Conservation (phyloP, 441 rosid species). For the Cnidoscolus chayamansa region DNA sequence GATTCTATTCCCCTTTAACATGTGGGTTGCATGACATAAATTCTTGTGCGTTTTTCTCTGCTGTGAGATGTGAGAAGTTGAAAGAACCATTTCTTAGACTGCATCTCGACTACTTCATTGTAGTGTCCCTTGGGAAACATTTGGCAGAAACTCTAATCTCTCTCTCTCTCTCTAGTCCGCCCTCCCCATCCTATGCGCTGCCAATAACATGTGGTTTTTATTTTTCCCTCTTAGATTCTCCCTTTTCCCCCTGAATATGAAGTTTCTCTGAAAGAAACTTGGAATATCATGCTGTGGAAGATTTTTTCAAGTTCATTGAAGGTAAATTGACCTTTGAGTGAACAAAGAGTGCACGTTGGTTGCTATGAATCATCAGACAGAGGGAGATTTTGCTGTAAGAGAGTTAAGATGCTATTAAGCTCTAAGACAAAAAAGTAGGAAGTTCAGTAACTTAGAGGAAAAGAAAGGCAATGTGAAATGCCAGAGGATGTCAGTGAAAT, state of each 20-base stretch:
- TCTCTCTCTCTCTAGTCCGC: neutral
- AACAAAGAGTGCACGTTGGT: neutral
- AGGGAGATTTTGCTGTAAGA: constrained; percentile 10
- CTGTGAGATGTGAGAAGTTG: neutral
- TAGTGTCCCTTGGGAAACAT: neutral
- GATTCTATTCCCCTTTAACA: neutral
- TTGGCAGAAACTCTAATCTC: neutral
- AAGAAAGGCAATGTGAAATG: neutral
- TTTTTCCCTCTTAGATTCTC: neutral
- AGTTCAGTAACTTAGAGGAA: neutral
- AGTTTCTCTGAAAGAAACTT: neutral
- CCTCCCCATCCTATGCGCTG: neutral
- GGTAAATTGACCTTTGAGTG: neutral
- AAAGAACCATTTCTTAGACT: neutral
- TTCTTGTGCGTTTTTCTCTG: neutral
- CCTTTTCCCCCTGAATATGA: neutral
- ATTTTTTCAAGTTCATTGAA: neutral
- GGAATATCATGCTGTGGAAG: neutral
- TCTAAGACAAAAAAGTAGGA: constrained; percentile 8
- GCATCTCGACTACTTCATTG: neutral
- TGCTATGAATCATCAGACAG: neutral
- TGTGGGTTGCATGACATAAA: neutral
- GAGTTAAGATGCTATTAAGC: neutral
- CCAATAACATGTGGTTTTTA: neutral
- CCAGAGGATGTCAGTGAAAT: neutral